Percentiles rank a stretch among this genome's conserved stretches.
Conservation (phyloP, 2,329 filamentous ascomycete genomes). For the Fusarium sp. region DNA sequence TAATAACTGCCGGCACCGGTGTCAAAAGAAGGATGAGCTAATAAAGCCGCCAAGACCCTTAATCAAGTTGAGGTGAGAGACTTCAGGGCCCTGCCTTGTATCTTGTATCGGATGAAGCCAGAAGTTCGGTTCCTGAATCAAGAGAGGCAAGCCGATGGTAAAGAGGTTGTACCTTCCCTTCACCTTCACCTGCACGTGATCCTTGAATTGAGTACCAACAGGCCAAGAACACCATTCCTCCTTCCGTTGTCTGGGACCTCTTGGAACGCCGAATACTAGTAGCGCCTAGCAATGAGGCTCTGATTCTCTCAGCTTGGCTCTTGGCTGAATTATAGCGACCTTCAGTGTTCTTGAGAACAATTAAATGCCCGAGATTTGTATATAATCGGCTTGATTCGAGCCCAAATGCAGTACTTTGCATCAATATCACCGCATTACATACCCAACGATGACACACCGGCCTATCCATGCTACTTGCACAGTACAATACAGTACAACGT, state of each 20-base stretch:
- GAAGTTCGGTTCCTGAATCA: background rate
- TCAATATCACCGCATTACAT: background rate
- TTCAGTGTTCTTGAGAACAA: background rate
- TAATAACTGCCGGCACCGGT: background rate
- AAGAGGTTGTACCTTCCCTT: background rate
- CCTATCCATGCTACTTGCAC: conserved; percentile 29
- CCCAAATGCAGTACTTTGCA: background rate
- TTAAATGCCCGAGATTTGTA: too few relatives aligned
- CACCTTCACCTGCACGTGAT: conserved; percentile 2
- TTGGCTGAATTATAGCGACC: background rate
- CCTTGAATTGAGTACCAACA: background rate
- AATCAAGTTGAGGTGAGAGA: background rate
- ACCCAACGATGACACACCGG: conserved; percentile 17
- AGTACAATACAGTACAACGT: conserved; percentile 19
- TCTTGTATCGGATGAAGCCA: background rate
- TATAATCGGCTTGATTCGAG: too few relatives aligned
- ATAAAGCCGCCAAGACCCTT: conserved; percentile 2
- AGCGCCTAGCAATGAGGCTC: conserved; percentile 41
- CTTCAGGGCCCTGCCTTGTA: conserved; percentile 3
- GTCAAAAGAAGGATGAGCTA: background rate
- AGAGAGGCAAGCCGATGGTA: conserved; percentile 27
- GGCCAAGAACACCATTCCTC: conserved; percentile 1
- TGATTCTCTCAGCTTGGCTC: conserved; percentile 12
- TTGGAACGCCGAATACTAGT: background rate
- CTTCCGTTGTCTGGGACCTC: conserved; percentile 10